Evolutionary conservation across 225 moss, liverwort and hornwort species (phyloP).

Genomic region (Sphagnum contortum): DNA sequence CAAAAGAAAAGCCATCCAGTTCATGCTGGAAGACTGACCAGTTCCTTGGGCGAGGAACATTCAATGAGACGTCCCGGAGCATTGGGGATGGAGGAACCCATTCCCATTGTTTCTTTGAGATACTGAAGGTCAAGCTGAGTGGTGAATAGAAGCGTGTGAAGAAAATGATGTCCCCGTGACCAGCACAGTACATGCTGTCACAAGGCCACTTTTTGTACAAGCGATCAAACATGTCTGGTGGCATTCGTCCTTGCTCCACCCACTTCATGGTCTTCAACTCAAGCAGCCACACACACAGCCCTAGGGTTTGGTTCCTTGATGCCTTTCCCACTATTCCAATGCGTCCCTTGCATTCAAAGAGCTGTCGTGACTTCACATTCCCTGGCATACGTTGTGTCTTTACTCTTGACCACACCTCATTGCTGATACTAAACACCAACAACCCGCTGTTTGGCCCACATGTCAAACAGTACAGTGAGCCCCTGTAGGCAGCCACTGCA

Average conservation of each 20-base stretch:
- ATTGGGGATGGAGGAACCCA: conserved; percentile 46
- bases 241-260: conserved; percentile 55
- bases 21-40: conserved; percentile 59
- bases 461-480: conserved; percentile 36
- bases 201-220: conserved; percentile 63
- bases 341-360: conserved; percentile 51
- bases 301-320: conserved; percentile 42
- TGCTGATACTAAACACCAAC: conserved; percentile 38
- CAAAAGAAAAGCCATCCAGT: conserved; percentile 54
- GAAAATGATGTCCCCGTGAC: conserved; percentile 38
- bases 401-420: conserved; percentile 41
- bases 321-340: conserved; percentile 58
- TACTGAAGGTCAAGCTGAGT: conserved; percentile 36
- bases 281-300: conserved; percentile 40
- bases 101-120: conserved; percentile 47
- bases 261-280: conserved; percentile 50
- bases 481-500: conserved; percentile 8
- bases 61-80: conserved; percentile 35
- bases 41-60: conserved; percentile 51
- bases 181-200: conserved; percentile 59
- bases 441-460: conserved; percentile 46
- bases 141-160: conserved; percentile 56
- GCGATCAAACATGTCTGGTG: conserved; percentile 48
- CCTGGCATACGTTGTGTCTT: conserved; percentile 59
- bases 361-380: conserved; percentile 49